Percentiles rank a stretch among this genome's conserved stretches.
phyloP scores from a whole-genome alignment of 371 early-diverging fungal genomes.

The Massospora cicadina region DNA sequence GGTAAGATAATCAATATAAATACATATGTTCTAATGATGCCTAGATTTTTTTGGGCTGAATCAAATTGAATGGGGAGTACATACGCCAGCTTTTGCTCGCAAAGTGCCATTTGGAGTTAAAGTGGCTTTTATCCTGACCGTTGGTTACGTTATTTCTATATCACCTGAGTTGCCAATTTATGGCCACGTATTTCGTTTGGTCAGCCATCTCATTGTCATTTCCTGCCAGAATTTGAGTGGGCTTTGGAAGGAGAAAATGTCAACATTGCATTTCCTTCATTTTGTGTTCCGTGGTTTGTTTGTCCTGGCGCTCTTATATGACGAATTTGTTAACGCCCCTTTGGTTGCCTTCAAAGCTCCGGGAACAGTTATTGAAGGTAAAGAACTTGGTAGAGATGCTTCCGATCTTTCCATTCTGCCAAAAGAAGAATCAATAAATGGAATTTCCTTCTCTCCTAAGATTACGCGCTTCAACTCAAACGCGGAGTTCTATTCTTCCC shows the following conservation, averaged over 20 bases:
- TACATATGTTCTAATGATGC: not conserved
- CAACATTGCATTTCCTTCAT: not conserved
- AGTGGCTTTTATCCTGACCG: not conserved
- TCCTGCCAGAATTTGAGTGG: not conserved
- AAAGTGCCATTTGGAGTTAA: not conserved
- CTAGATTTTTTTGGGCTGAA: constrained; percentile 8
- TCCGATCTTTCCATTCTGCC: not conserved
- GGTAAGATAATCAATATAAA: not conserved
- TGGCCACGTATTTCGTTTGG: not conserved
- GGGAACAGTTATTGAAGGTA: not conserved
- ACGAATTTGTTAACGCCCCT: not conserved
- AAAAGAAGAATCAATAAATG: not conserved
- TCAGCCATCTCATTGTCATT: not conserved
- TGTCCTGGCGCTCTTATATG: not conserved
- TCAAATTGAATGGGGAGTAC: constrained; percentile 1
- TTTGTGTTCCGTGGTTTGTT: not conserved
- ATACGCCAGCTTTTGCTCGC: constrained; percentile 3
- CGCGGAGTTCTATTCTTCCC: not conserved
- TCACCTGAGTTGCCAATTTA: constrained; percentile 2
- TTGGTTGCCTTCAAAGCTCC: not conserved
- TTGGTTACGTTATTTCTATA: not conserved
- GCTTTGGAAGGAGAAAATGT: not conserved
- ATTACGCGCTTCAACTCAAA: not conserved
- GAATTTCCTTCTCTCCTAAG: not conserved
- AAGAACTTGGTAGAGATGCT: not conserved